Evolutionary conservation across 768 basidiomycete species (phyloP).

Genomic region (Boletus bicolor): DNA sequence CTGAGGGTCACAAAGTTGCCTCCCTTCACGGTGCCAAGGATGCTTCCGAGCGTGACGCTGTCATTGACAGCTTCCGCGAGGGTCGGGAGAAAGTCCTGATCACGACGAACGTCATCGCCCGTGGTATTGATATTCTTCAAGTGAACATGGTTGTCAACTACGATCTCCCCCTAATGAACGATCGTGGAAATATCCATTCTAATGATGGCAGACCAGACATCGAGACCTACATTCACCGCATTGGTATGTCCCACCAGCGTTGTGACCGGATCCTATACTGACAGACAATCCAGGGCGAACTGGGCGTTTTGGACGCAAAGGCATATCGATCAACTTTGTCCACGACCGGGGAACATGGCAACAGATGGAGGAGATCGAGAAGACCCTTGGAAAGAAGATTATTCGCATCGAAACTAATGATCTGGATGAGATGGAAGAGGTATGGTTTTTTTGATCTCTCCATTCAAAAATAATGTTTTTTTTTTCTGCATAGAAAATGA

Average conservation of each 20-base stretch:
- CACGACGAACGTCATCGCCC: slow-evolving; percentile 97
- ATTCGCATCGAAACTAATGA: slow-evolving; percentile 85
- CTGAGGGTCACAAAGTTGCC: slow-evolving; percentile 94
- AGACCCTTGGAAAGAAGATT: slow-evolving; percentile 72
- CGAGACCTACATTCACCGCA: slow-evolving; percentile 97
- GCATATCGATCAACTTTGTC: slow-evolving; percentile 96
- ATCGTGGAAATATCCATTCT: slow-evolving; percentile 44
- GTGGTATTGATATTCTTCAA: slow-evolving; percentile 97
- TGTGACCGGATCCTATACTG: neutral
- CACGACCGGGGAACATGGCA: slow-evolving; percentile 84
- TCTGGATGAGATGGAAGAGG: slow-evolving; percentile 93
- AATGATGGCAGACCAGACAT: slow-evolving; percentile 73
- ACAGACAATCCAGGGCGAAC: slow-evolving; percentile 71
- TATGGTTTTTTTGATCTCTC: slow-evolving; percentile 33
- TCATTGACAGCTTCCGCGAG: slow-evolving; percentile 94
- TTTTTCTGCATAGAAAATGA: slow-evolving; percentile 61
- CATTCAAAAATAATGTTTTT: neutral
- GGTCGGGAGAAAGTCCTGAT: slow-evolving; percentile 97
- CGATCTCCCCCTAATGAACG: slow-evolving; percentile 84
- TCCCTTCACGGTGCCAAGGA: slow-evolving; percentile 96
- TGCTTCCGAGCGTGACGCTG: slow-evolving; percentile 79
- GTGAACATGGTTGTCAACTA: slow-evolving; percentile 99
- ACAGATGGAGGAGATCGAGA: slow-evolving; percentile 89
- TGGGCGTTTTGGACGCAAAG: slow-evolving; percentile 95
- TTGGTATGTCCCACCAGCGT: slow-evolving; percentile 54